Evolutionary conservation across 2,329 filamentous ascomycete species (phyloP), one percentile per base, ranked within the genome.

Genomic region (Aschersonia sp.): DNA sequence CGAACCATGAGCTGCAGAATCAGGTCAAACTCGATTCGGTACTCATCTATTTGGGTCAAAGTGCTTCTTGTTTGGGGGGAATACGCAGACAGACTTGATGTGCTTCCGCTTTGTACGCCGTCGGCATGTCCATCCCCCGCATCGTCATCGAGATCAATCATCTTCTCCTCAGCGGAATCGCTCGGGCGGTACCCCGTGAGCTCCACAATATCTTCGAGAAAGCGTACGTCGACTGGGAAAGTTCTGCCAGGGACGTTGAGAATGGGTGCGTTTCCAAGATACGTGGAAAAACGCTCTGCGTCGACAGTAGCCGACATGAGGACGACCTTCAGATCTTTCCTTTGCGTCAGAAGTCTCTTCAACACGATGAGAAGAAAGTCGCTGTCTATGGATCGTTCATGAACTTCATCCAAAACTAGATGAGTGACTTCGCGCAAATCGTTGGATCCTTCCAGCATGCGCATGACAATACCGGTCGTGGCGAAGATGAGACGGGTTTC

Each of bases 281-380:
- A 98, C 9, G 79, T 78, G 0, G 92, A 96, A 61, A 98, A 96
- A 12, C 83, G 82, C 51, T 91, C 82, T 0, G 92, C 88, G 62
- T 98, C 88, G 5, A 98, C 88, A 0, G 92, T 98, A 9, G 92
- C 92, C 54, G 91, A 97, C 92, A 98, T 98, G 45, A 98, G 75
- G 40, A 98, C 76, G 28, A 98, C 84, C 65, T 94, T 97, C 46
- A 98, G 71, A 53, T 94, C 85, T 51, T 82, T 83, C 47, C 91
- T 77, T 54, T 78, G 77, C 31, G 76, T 63, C 67, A 96, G 76
- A 4, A 98, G 71, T 52, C 89, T 85, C 59, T 87, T 87, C 46
- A 98, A 74, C 1, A 97, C 85, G 55, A 98, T 92, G 12, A 98
- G 74, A 35, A 98, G 71, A 61, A 98, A 96, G 62, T 98, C 92